Evolutionary conservation across 305 asterid genomes (phyloP), one percentile per base, ranked within the genome.

Genomic region (Rubia peregrina): DNA sequence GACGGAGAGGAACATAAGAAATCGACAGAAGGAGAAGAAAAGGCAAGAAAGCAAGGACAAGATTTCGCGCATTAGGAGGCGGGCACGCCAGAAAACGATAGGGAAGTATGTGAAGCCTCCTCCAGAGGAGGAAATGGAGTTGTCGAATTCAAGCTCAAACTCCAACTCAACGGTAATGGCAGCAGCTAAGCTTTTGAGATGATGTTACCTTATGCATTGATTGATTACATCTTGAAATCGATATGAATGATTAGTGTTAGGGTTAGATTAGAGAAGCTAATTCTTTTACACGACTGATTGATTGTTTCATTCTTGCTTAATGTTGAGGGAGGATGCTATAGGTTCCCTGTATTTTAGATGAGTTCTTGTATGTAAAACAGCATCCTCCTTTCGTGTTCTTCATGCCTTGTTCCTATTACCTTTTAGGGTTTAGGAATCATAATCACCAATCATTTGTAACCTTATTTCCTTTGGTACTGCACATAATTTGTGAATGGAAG

Each of bases 101-200:
- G 97, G 98, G 41, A 90, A 87, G 79, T 95, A 86, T 55, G 89
- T 95, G 74, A 95, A 86, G 81, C 98, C 99, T n/a, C 77, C 71
- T 12, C 88, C 67, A 0, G 95, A 85, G 65, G 84, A 84, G 67
- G 84, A 84, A 26, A 67, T 67, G 67, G 70, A 46, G 38, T 80
- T 63, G 26, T 72, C 81, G 33, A 89, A 84, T 80, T 61, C 86
- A 19, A 53, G 59, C 59, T 17, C 59, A 53, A n/a, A 7, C 59
- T 53, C 59, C 8, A 53, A 53, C 59, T 17, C 59, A 4, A 85
- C 88, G 3, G 49, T 33, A 14, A 66, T 73, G 38, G 71, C 79
- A 49, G 19, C 77, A 49, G 36, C 76, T n/a, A 71, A 66, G 85
- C 74, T 70, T 69, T 65, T 76, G 73, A 83, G 85, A 73, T 88